Evolutionary conservation across 2,329 filamentous ascomycete species (phyloP).

Genomic region (Aspergillaceae sp.): DNA sequence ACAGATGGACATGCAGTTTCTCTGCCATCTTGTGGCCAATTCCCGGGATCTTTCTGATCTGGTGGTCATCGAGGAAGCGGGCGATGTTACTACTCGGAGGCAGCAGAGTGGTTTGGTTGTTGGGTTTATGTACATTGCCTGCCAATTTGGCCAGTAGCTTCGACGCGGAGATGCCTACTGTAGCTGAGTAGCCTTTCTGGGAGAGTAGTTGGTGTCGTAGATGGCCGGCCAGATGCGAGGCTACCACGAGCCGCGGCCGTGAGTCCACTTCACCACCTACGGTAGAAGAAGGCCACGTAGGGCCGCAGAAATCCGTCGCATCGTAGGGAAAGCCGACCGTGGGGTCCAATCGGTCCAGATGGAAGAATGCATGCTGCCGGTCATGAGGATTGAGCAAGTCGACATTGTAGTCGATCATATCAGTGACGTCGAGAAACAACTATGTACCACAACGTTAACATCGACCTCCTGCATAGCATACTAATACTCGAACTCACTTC

Average conservation of each 20-base stretch:
- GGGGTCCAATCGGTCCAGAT: constrained; percentile 63
- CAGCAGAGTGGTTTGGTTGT: constrained; percentile 74
- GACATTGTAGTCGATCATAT: constrained; percentile 76
- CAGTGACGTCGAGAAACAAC: constrained; percentile 71
- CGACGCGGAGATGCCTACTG: constrained; percentile 78
- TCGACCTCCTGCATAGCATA: not conserved
- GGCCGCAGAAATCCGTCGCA: constrained; percentile 58
- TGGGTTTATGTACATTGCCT: constrained; percentile 76
- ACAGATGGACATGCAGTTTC: constrained; percentile 54
- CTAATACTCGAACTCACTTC: constrained; percentile 51
- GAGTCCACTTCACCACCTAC: constrained; percentile 29
- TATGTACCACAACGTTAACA: constrained; percentile 13
- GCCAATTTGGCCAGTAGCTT: constrained; percentile 81
- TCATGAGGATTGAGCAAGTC: constrained; percentile 59
- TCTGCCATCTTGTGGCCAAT: constrained; percentile 73
- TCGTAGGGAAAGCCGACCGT: constrained; percentile 74
- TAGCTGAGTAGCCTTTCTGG: constrained; percentile 74
- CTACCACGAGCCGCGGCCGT: constrained; percentile 55
- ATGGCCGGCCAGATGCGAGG: constrained; percentile 70
- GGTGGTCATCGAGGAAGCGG: constrained; percentile 65
- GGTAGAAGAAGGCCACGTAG: constrained; percentile 45
- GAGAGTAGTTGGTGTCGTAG: constrained; percentile 64
- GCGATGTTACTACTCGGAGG: constrained; percentile 54
- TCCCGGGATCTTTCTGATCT: constrained; percentile 73
- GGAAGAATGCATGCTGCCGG: constrained; percentile 66